Evolutionary conservation across 345 rosid genomes (phyloP), one percentile per base, ranked within the genome.

Genomic region (Fremontodendron californicum): DNA sequence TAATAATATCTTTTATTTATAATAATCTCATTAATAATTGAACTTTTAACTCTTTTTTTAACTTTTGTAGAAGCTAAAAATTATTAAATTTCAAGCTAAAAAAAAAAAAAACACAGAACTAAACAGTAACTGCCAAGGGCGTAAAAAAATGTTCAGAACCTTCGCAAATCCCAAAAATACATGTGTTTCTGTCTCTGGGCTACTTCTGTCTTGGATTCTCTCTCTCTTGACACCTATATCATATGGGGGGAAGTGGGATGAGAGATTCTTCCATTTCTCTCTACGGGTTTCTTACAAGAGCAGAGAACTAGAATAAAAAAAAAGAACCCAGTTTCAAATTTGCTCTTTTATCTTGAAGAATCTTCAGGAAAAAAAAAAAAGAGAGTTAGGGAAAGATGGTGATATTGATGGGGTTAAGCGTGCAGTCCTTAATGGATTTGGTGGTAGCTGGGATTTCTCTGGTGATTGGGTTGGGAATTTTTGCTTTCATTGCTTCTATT

Each of bases 361-460:
- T 46, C 31, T 46, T 2, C n/a, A 35, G 5, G n/a, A n/a, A n/a
- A n/a, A n/a, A n/a, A n/a, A n/a, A n/a, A n/a, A 31, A 27, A 0
- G 39, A 23, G 45, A 37, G 77, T n/a, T 23, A 37, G 71, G 37
- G 49, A 74, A 40, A 68, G 45, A 86, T 75, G 83, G 65, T 66
- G 82, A 51, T 85, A 77, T 57, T 87, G 74, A 67, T 86, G 85
- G 85, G 89, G 5, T 77, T 89, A 55, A 89, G 89, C 77, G 2
- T 91, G 48, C 96, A 89, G 85, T 76, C 86, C 63, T 21, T 86
- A 2, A 49, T 91, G 79, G 98, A 94, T 88, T 77, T 91, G 79
- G 76, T 80, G 63, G 87, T 94, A 61, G 97, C 97, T 5, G 94
- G 92, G 65, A 73, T 93, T 77, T 94, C 97, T n/a, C 80, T 94